A percentile compares a stretch with the other conserved stretches of the same genome.
Evolutionary conservation across 345 rosid species (phyloP).

Genomic region (Gossypium sturtianum): DNA sequence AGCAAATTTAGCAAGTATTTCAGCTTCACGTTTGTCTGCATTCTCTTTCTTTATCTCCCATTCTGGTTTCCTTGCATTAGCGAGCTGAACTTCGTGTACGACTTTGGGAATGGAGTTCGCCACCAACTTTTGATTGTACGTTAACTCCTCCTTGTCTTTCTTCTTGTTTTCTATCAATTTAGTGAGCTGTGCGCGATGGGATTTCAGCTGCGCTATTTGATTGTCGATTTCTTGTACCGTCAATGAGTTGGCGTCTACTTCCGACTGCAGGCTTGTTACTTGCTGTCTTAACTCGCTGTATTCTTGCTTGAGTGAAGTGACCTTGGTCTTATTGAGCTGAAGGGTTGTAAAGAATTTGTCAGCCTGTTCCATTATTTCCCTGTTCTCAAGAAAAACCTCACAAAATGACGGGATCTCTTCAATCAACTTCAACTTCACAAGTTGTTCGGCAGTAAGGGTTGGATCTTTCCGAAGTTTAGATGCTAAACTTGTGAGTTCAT

Average conservation of each 20-base stretch:
- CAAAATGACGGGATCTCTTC: conserved; percentile 60
- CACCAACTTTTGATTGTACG: conserved; percentile 38
- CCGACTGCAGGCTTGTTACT: conserved; percentile 37
- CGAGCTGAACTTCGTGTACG: conserved; percentile 50
- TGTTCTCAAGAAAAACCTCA: conserved; percentile 48
- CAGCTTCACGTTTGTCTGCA: conserved; percentile 41
- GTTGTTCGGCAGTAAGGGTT: conserved; percentile 49
- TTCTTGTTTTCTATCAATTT: conserved; percentile 31
- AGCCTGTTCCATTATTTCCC: conserved; percentile 36
- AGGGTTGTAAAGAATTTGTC: conserved; percentile 38
- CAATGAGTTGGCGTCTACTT: conserved; percentile 34
- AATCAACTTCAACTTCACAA: conserved; percentile 53
- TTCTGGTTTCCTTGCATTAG: conserved; percentile 40
- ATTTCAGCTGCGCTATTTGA: conserved; percentile 49
- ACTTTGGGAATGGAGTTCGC: conserved; percentile 44
- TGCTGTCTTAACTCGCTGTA: conserved; percentile 53
- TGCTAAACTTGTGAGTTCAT: conserved; percentile 41
- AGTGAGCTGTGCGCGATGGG: conserved; percentile 35
- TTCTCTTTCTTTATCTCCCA: conserved; percentile 51
- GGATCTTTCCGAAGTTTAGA: conserved; percentile 49
- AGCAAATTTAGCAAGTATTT: conserved; percentile 49
- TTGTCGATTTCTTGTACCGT: conserved; percentile 47
- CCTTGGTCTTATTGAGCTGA: conserved; percentile 49
- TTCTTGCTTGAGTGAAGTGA: conserved; percentile 48
- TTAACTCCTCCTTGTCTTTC: conserved; percentile 35